phyloP scores from a whole-genome alignment of 306 rosid species.

The Echinosophora koreensis region DNA sequence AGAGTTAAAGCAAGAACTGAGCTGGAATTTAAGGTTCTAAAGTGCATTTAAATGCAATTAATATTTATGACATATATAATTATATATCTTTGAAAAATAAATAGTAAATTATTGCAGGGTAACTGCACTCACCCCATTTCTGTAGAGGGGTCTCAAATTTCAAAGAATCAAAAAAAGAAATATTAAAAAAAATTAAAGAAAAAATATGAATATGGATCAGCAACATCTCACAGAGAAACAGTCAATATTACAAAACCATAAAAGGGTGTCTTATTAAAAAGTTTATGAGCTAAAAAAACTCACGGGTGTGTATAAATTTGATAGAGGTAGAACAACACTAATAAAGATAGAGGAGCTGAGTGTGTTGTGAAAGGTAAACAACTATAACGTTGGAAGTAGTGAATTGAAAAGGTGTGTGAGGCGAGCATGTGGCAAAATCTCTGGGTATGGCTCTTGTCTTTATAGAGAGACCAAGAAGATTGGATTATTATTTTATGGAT shows the following conservation, averaged over 20 bases:
- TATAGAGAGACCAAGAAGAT: not conserved
- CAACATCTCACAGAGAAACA: not conserved
- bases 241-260: not conserved
- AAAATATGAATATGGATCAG: too few relatives aligned
- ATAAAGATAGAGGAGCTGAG: not conserved
- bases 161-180: not conserved
- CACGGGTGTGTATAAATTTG: not conserved
- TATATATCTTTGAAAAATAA: not conserved
- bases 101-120: constrained; percentile 2
- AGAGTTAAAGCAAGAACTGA: constrained; percentile 1
- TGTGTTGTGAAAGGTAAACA: not conserved
- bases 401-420: not conserved
- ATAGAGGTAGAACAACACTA: not conserved
- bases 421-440: not conserved
- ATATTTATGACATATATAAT: not conserved
- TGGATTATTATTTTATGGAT: not conserved
- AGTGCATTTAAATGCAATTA: constrained; percentile 13
- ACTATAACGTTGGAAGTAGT: not conserved
- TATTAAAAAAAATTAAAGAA: not conserved
- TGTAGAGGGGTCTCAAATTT: not conserved
- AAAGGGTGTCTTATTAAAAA: not conserved
- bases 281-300: not conserved
- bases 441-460: not conserved
- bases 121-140: constrained; percentile 20
- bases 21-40: constrained; percentile 4